Evolutionary conservation across 1,284 basidiomycete genomes (phyloP), one percentile per base, ranked within the genome.

Genomic region (Austroboletus niveus): DNA sequence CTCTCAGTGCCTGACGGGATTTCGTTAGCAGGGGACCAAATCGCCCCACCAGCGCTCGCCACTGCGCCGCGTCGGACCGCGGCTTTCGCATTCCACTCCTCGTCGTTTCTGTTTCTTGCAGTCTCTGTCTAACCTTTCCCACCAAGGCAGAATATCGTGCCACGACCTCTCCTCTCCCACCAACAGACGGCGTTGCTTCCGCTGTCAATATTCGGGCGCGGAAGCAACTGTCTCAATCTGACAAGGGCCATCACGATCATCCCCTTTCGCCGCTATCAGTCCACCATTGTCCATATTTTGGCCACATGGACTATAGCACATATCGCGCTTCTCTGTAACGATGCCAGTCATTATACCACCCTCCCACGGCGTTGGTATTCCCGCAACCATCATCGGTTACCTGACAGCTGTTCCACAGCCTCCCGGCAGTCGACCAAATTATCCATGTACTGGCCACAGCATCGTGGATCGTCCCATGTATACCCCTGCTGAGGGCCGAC

Each of bases 1-100:
- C 27, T 42, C 38, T 55, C 45, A 38, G 9, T 53, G 29, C 49
- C 32, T 56, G n/a, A 11, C 31, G 9, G 12, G 3, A 27, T 36
- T 24, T n/a, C n/a, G 6, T n/a, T 32, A 49, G 17, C 40, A 38
- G n/a, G 14, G 11, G 15, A 44, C 8, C 30, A 35, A 14, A 32
- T 11, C 32, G 20, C 4, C 8, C n/a, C 14, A 3, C 30, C 39
- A 32, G 29, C 8, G 30, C 48, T 27, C 8, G 10, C 32, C 32
- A 15, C 32, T 11, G 32, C 32, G 11, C 11, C 11, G 32, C 35
- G 15, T 35, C n/a, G 15, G 30, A 2, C 48, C 36, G 31, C 12
- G 15, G 35, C 20, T 11, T 39, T 15, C 11, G 15, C 12, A 8
- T 14, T 35, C 34, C 15, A 15, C 5, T 15, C 34, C 15, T 35